Evolutionary conservation across 2,329 filamentous ascomycete genomes (phyloP), one percentile per base, ranked within the genome.

Genomic region (Cladobotryum protrusum): DNA sequence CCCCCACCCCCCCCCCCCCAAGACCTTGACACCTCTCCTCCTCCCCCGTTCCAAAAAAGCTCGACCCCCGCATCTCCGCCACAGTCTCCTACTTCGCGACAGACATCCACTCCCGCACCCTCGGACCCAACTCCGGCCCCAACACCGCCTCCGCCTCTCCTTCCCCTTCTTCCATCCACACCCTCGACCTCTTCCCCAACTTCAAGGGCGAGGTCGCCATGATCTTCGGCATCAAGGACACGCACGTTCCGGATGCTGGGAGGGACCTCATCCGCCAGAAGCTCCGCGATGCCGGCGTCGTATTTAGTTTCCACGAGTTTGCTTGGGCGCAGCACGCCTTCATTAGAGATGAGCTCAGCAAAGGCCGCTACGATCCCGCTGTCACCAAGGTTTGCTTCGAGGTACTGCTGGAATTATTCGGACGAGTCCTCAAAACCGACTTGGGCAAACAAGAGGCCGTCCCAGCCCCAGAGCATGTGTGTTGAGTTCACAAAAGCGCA

Each of bases 241-340:
- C 84, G 51, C 91, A 96, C 67, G 90, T 96, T 13, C 89, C 89
- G 2, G 82, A 89, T 35, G 80, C 80, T 37, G 91, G 91, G 2
- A 78, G 91, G 15, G 89, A 95, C 67, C 69, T 95, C 57, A 93
- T 96, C 65, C 81, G 90, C 52, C 81, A 81, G 65, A 91, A 89
- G 54, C 74, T 96, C 59, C 83, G 91, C 59, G 88, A 89, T 18
- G 81, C 83, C 5, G 86, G 85, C 9, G 78, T 85, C 5, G 75
- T 78, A 9, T 91, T 92, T 61, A 86, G 82, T 63, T 96, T 89
- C 66, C 89, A 93, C 69, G 91, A 96, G 71, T 83, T 87, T 56
- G 87, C 89, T n/a, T 92, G 89, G 82, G 90, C 91, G 3, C 91
- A 96, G 68, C 91, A 95, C 72, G 91, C 91, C 5, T 96, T 96